phyloP scores from a whole-genome alignment of 2,329 filamentous ascomycete species.

The Coniochaeta prunicola region DNA sequence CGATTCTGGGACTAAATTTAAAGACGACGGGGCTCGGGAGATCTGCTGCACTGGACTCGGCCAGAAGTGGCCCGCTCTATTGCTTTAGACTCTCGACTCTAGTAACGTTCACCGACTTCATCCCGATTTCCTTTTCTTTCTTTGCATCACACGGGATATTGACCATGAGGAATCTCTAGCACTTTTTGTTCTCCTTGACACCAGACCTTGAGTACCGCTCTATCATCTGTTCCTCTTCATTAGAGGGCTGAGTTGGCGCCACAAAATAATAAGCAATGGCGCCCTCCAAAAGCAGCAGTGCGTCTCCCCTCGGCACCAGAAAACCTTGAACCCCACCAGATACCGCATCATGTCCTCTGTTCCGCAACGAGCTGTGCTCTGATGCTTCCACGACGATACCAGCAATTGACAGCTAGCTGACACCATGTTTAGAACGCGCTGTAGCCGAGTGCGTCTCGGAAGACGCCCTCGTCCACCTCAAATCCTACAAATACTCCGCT shows the following conservation, averaged over 20 bases:
- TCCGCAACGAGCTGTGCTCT: no score
- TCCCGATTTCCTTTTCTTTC: neutral
- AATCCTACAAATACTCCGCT: slow-evolving; percentile 93
- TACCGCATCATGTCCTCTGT: no score
- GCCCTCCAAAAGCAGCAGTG: neutral
- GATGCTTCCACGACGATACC: neutral
- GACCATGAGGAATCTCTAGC: neutral
- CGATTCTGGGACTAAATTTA: neutral
- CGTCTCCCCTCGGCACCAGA: neutral
- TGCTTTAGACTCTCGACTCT: neutral
- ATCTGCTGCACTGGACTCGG: neutral
- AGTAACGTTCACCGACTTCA: neutral
- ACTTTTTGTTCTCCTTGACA: neutral
- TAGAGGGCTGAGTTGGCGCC: neutral
- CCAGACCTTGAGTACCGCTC: no score
- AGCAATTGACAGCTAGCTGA: neutral
- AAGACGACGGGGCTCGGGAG: neutral
- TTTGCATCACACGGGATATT: neutral
- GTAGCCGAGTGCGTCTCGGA: slow-evolving; percentile 74
- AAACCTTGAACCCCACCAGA: neutral
- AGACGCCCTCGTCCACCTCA: slow-evolving; percentile 83
- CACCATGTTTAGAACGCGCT: slow-evolving; percentile 35
- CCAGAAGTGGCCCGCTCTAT: neutral
- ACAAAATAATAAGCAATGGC: neutral
- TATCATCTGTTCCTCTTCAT: neutral